Evolutionary conservation across 2,329 filamentous ascomycete species (phyloP).

Genomic region (Fusarium zealandicum): DNA sequence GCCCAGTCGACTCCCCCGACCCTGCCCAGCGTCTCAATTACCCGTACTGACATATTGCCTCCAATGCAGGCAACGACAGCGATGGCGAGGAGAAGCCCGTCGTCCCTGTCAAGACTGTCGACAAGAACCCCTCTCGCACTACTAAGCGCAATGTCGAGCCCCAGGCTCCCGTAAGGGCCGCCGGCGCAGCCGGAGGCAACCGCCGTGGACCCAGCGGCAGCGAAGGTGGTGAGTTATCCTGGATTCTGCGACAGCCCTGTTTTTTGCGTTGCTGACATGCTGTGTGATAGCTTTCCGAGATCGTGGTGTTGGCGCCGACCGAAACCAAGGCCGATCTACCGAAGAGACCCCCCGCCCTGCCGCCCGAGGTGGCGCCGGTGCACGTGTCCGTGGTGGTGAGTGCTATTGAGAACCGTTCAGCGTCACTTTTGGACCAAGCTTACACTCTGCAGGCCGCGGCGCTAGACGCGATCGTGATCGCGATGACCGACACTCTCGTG

Average conservation of each 20-base stretch:
- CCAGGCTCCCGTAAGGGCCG: constrained; percentile 66
- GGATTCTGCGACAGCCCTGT: constrained; percentile 3
- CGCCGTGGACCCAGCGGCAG: constrained; percentile 72
- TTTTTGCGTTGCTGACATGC: constrained; percentile 25
- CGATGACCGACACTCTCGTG: constrained; percentile 64
- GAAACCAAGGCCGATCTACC: constrained; percentile 81
- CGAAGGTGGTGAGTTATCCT: constrained; percentile 77
- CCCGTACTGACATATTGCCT: constrained; percentile 33
- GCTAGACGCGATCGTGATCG: constrained; percentile 59
- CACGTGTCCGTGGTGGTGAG: constrained; percentile 68
- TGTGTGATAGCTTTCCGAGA: constrained; percentile 79
- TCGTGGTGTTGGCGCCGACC: constrained; percentile 78
- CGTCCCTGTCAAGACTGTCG: constrained; percentile 86
- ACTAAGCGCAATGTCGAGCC: constrained; percentile 86
- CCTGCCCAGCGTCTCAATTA: constrained; percentile 31
- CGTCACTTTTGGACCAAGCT: not conserved
- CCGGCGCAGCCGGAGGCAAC: constrained; percentile 51
- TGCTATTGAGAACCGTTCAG: constrained; percentile 2
- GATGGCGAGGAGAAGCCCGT: constrained; percentile 73
- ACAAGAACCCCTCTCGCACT: constrained; percentile 79
- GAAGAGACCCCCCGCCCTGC: constrained; percentile 68
- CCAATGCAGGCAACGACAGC: constrained; percentile 63
- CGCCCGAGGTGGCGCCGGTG: constrained; percentile 68
- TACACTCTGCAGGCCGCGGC: constrained; percentile 56
- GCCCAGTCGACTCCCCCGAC: constrained; percentile 28